Evolutionary conservation across 192 early-diverging fungal species (phyloP).

Genomic region (Rhizoclosmatium globosum): DNA sequence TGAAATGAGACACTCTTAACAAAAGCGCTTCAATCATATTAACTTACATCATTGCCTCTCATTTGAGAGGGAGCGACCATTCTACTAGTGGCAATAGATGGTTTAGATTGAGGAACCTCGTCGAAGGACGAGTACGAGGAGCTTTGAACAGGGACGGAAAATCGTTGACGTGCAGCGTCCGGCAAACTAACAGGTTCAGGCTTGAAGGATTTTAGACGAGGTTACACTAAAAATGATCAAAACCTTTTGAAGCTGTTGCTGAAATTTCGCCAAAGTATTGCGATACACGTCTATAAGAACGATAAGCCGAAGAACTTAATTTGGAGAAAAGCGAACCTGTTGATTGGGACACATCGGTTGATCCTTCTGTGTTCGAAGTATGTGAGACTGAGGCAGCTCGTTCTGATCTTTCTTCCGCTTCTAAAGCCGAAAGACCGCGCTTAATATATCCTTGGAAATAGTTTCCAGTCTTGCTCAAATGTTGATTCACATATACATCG

Average conservation of each 20-base stretch:
- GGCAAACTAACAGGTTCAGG: too few relatives aligned
- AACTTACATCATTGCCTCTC: slow-evolving; percentile 41
- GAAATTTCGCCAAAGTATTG: slow-evolving; percentile 63
- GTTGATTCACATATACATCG: slow-evolving; percentile 66
- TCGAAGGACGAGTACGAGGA: background rate
- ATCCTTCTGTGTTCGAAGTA: background rate
- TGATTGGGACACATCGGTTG: background rate
- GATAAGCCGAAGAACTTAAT: background rate
- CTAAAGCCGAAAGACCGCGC: slow-evolving; percentile 61
- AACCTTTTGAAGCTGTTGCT: slow-evolving; percentile 51
- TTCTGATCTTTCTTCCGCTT: slow-evolving; percentile 26
- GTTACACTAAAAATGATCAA: background rate
- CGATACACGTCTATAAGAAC: slow-evolving; percentile 50
- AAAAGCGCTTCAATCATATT: slow-evolving; percentile 31
- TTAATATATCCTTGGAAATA: slow-evolving; percentile 82
- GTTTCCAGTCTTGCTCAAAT: slow-evolving; percentile 67
- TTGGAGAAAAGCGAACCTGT: background rate
- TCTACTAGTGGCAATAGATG: background rate
- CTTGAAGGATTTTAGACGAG: too few relatives aligned
- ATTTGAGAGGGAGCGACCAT: slow-evolving; percentile 1
- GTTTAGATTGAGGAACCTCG: background rate
- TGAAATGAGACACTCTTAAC: slow-evolving; percentile 8
- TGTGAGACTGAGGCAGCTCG: slow-evolving; percentile 21
- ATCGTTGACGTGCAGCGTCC: background rate
- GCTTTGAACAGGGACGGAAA: slow-evolving; percentile 4